Evolutionary conservation across 441 rosid species (phyloP), one percentile per base, ranked within the genome.

Genomic region (Eutrema salsugineum): DNA sequence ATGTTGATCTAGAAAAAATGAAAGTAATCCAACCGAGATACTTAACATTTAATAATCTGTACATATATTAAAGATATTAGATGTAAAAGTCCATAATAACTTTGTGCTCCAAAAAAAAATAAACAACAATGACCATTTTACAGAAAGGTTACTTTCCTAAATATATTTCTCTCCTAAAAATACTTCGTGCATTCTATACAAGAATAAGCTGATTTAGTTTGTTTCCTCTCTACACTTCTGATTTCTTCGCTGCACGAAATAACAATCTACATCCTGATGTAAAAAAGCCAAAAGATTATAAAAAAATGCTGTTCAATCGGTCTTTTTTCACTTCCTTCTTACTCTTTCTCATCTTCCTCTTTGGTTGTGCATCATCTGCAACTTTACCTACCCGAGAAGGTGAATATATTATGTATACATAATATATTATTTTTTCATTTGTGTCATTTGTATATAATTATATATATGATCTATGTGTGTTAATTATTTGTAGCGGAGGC

Each of bases 401-500:
- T 71, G 22, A 6, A 47, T 10, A 50, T n/a, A n/a, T n/a, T 27
- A 70, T 28, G 30, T 30, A 30, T 30, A 30, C 6, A 30, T 30
- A 6, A 30, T 47, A 36, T 48, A n/a, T 32, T 28, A 1, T 14
- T 12, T 10, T 40, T 14, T 36, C 19, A 19, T 63, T 16, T 46
- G 17, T 32, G 36, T 69, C 20, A 2, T 16, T 30, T 51, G 24
- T 51, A 12, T 61, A 30, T 12, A 15, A 1, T 17, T 1, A 5
- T 61, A 39, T 1, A 5, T 61, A 39, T 50, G 27, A 51, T 36
- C 8, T 58, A 8, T 38, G 36, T 60, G 22, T 49, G n/a, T 49
- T 40, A 17, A 8, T 28, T 30, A 0, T 30, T 24, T 73, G 16
- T 61, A 88, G 90, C 73, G 56, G 62, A 83, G 32, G 80, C 85